Conservation (phyloP, 768 basidiomycete species). For the Rossbeevera mucosa region DNA sequence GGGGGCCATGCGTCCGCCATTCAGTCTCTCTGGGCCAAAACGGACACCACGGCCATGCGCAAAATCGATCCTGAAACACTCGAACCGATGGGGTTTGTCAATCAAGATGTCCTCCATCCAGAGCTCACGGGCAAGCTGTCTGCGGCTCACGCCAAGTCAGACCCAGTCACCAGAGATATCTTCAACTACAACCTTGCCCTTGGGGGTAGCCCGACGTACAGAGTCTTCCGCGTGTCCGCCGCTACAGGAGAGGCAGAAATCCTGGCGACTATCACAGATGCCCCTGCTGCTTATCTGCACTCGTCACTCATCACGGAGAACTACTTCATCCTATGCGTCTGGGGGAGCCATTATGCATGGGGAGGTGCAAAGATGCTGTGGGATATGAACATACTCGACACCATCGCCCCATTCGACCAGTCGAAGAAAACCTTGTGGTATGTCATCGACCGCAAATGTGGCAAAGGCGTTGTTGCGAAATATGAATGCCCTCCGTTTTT, state of each 20-base stretch:
- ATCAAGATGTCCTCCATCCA: constrained; percentile 29
- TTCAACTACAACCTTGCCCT: constrained; percentile 35
- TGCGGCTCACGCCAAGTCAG: constrained; percentile 37
- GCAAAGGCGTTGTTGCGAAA: constrained; percentile 34
- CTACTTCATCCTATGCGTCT: constrained; percentile 35
- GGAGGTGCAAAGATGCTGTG: constrained; percentile 27
- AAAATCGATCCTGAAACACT: constrained; percentile 36
- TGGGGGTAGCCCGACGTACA: constrained; percentile 27
- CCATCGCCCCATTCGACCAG: constrained; percentile 31
- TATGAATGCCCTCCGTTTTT: constrained; percentile 38
- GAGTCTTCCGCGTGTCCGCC: constrained; percentile 33
- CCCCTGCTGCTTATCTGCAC: constrained; percentile 37
- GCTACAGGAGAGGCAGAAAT: constrained; percentile 31
- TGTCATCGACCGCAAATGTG: constrained; percentile 34
- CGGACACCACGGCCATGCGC: constrained; percentile 28
- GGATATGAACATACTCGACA: constrained; percentile 31
- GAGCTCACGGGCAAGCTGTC: constrained; percentile 32
- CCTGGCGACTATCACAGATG: constrained; percentile 35
- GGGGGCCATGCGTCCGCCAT: constrained; percentile 24
- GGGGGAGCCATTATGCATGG: constrained; percentile 30
- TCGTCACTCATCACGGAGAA: constrained; percentile 35
- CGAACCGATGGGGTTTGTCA: constrained; percentile 30
- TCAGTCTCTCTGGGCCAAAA: constrained; percentile 30
- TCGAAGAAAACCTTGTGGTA: constrained; percentile 33
- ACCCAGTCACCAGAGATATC: constrained; percentile 32